Conservation (phyloP, 768 basidiomycete species). For the Tephrocybe sp. region DNA sequence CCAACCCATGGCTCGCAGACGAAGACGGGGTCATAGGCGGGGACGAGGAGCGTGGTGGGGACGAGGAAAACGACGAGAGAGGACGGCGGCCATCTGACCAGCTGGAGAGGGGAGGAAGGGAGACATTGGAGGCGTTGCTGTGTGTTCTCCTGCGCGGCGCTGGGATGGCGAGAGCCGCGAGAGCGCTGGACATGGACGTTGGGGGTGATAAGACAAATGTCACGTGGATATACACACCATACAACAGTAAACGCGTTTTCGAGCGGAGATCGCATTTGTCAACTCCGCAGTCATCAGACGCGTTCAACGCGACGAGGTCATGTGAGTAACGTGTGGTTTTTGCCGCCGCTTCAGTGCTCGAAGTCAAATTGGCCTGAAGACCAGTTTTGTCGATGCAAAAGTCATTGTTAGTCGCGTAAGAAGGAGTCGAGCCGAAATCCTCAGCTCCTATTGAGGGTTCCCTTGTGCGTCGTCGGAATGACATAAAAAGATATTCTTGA, state of each 20-base stretch:
- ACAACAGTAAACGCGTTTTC: conserved; percentile 44
- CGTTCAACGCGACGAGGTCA: conserved; percentile 33
- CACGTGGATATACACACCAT: conserved; percentile 35
- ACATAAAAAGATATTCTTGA: no score
- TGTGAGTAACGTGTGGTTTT: conserved; percentile 14
- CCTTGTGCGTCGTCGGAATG: no score
- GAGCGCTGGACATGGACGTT: conserved; percentile 41
- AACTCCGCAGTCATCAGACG: conserved; percentile 29
- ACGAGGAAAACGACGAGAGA: conserved; percentile 27
- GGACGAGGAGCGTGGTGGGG: conserved; percentile 38
- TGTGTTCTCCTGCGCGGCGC: conserved; percentile 22
- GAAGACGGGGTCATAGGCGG: conserved; percentile 38
- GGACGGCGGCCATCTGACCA: conserved; percentile 19
- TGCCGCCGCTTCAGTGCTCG: no score
- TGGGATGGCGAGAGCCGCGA: conserved; percentile 27
- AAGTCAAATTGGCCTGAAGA: no score
- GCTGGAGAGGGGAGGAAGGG: conserved; percentile 17
- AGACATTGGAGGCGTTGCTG: conserved; percentile 16
- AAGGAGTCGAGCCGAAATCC: no score
- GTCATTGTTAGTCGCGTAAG: no score
- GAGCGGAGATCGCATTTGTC: conserved; percentile 30
- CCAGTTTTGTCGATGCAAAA: no score
- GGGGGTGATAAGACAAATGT: conserved; percentile 43
- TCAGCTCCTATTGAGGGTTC: no score
- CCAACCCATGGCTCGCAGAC: conserved; percentile 24